Base-by-base conservation (phyloP, 2,329 filamentous ascomycete genomes). In the Xylariaceae sp. region DNA sequence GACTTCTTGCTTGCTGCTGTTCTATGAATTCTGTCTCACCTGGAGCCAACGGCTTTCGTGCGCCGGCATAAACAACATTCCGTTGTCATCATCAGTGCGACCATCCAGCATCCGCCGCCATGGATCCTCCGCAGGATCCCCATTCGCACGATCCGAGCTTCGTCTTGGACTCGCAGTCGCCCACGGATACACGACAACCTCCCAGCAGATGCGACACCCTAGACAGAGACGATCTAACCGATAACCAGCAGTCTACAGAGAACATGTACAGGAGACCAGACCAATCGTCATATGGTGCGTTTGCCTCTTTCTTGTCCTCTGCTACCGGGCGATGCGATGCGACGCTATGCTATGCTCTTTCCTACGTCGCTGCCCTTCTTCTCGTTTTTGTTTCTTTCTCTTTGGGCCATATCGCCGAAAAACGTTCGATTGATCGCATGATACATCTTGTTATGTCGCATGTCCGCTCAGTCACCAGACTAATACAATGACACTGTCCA, bases 211-310 rank as follows among this genome's bases (percentile, higher is more conserved):
- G 66, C 63, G 68, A 74, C 51, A 63, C 73, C 50, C 73, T 70
- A 58, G 78, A 79, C 49, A 74, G 71, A 58, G 78, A 79, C 44
- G 79, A 82, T 52, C 75, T 72, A 52, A 76, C 80, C 3, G 82
- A 84, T 66, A 83, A 78, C 71, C 80, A 79, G 67, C 82, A 84
- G 68, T 83, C 83, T 17, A 80, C 80, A 18, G 84, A 86, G 58
- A 86, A 84, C 13, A 76, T 85, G 65, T 80, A 85, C 65, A 78
- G 82, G 66, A 78, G 81, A 64, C 77, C 23, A 30, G 23, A 81
- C 58, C 84, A 87, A 64, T 66, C 66, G 23, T 74, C 73, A 18
- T 86, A 86, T 74, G 84, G 84, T 87, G 74, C 60, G 78, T 74
- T 42, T 34, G 47, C 52, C 13, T 45, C 51, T 34, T 57, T 39